A percentile compares a stretch with the other conserved stretches of the same genome.
These are phyloP conservation scores for Deinandra increscens DNA, from an alignment of 129 eudicot genomes.

Conservation along the genomic window DNA sequence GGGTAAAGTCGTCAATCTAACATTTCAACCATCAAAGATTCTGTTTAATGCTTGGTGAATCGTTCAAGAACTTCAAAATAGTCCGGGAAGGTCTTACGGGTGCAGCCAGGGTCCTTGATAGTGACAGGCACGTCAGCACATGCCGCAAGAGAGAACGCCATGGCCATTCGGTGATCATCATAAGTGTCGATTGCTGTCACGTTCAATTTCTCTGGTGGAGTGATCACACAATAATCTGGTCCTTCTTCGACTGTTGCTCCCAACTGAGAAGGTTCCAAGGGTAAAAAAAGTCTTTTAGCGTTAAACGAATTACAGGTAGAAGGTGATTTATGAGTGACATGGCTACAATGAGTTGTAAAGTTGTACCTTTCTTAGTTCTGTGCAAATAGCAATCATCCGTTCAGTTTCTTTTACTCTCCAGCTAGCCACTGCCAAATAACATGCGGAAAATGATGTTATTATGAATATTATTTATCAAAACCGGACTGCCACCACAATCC, in stretches of 20 bases:
- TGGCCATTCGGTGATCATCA: conserved; percentile 97
- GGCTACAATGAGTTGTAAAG: neutral
- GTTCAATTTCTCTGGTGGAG: conserved; percentile 87
- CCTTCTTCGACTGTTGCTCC: conserved; percentile 98
- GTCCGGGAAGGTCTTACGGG: conserved; percentile 91
- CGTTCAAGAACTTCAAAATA: conserved; percentile 87
- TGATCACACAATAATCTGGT: conserved; percentile 82
- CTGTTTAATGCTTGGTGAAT: conserved; percentile 58
- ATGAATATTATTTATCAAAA: neutral
- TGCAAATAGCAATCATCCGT: conserved; percentile 98
- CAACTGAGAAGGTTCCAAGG: conserved; percentile 48
- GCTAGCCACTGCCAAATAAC: conserved; percentile 79
- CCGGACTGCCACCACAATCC: no score
- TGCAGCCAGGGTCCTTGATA: conserved; percentile 91
- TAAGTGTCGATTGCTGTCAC: conserved; percentile 80
- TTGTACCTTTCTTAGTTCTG: conserved; percentile 86
- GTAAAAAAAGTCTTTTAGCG: conserved; percentile 19
- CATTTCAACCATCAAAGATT: neutral
- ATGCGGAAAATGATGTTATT: neutral
- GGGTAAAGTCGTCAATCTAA: conserved; percentile 18
- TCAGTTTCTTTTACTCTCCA: conserved; percentile 99
- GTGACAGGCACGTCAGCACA: conserved; percentile 95
- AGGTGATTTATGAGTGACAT: neutral
- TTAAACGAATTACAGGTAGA: neutral
- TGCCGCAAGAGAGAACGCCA: conserved; percentile 98